Conservation (phyloP, 331 rosid species). For the Cydonia oblonga region DNA sequence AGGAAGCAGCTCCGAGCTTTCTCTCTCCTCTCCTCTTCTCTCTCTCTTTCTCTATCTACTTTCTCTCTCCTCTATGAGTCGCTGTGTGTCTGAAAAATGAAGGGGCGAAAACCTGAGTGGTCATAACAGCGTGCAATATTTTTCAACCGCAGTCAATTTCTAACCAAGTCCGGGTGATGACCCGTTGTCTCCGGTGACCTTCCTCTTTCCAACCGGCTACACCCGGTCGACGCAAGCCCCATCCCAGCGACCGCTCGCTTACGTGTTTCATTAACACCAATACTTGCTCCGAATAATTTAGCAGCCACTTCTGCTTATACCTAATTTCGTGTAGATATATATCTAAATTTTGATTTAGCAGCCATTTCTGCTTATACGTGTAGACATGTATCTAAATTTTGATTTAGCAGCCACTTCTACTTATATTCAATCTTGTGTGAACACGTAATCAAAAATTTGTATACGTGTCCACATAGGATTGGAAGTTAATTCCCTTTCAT, state of each 20-base stretch:
- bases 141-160: conserved; percentile 61
- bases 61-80: neutral
- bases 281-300: too few relatives aligned
- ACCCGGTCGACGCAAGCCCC: conserved; percentile 19
- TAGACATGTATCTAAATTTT: too few relatives aligned
- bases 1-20: conserved; percentile 10
- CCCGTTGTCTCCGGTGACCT: conserved; percentile 27
- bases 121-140: conserved; percentile 40
- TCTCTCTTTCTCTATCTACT: neutral
- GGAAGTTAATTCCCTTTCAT: too few relatives aligned
- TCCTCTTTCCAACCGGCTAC: conserved; percentile 16
- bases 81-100: conserved; percentile 19
- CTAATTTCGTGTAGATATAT: too few relatives aligned
- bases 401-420: too few relatives aligned
- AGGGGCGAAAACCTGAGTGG: conserved; percentile 38
- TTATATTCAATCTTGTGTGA: too few relatives aligned
- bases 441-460: too few relatives aligned
- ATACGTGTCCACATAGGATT: too few relatives aligned
- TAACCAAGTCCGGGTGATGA: conserved; percentile 17
- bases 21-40: neutral
- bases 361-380: too few relatives aligned
- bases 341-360: too few relatives aligned
- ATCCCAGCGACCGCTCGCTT: conserved; percentile 15
- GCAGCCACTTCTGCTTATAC: too few relatives aligned
- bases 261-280: neutral